Percentiles rank a stretch among this genome's conserved stretches.
These are phyloP conservation scores for Rosellinia necatrix DNA, from an alignment of 2,329 filamentous ascomycete species.

Conservation along the genomic window DNA sequence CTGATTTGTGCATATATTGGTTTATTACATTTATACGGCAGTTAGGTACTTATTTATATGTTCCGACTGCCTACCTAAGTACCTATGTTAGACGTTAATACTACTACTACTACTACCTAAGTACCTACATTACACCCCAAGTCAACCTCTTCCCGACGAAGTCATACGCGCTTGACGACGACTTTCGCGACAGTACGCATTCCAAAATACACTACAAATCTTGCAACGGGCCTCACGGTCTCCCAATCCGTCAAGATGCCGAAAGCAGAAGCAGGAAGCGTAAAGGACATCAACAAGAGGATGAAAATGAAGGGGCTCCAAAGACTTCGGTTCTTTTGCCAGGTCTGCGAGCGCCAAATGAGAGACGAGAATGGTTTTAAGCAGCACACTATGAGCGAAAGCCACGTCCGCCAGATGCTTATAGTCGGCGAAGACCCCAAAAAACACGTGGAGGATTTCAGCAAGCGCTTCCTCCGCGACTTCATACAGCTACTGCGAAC, in stretches of 20 bases:
- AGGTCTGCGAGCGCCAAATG: constrained; percentile 60
- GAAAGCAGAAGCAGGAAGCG: constrained; percentile 87
- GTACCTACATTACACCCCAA: no score
- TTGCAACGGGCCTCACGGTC: no score
- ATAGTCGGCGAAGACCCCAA: constrained; percentile 85
- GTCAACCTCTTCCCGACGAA: no score
- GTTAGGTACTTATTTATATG: no score
- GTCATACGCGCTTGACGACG: no score
- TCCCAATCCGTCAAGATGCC: constrained; percentile 72
- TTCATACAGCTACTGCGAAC: constrained; percentile 80
- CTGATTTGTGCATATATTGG: no score
- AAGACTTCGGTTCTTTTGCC: constrained; percentile 89
- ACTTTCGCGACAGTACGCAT: no score
- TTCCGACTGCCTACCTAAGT: no score
- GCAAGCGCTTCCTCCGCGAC: constrained; percentile 77
- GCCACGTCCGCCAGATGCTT: constrained; percentile 75
- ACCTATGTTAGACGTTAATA: no score
- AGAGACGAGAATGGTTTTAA: constrained; percentile 89
- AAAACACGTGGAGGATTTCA: constrained; percentile 82
- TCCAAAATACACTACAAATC: no score
- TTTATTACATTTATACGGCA: no score
- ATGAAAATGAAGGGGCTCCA: constrained; percentile 82
- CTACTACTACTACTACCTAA: no score
- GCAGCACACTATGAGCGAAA: constrained; percentile 69
- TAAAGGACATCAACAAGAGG: constrained; percentile 89